These are phyloP conservation scores for Apiotrichum gamsii DNA, from an alignment of 1,284 basidiomycete species.

Conservation along the genomic window DNA sequence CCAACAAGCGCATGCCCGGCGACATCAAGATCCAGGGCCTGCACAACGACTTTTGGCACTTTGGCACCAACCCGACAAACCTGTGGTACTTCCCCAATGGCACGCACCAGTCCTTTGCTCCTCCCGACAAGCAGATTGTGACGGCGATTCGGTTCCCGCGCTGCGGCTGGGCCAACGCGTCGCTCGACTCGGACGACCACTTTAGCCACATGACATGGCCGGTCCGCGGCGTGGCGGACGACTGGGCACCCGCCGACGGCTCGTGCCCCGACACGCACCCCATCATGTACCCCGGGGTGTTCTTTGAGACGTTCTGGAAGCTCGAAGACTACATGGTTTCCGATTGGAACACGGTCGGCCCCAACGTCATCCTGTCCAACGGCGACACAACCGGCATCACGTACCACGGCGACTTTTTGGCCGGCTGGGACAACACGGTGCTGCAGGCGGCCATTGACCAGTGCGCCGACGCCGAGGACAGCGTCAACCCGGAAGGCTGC, in stretches of 20 bases:
- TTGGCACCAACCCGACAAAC: not conserved
- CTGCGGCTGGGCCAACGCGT: constrained; percentile 47
- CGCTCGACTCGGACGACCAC: constrained; percentile 47
- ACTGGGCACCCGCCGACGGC: constrained; percentile 1
- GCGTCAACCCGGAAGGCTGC: too few relatives aligned
- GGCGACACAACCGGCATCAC: constrained; percentile 47
- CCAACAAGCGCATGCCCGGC: constrained; percentile 11
- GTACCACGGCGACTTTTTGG: constrained; percentile 47
- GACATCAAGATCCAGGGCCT: not conserved
- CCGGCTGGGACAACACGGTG: constrained; percentile 43
- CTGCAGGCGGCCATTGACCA: constrained; percentile 41
- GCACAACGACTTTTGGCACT: not conserved
- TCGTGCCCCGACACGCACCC: constrained; percentile 44
- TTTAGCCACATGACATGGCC: constrained; percentile 49
- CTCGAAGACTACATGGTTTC: not conserved
- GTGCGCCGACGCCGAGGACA: constrained; percentile 25
- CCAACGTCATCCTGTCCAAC: constrained; percentile 25
- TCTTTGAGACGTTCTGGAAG: constrained; percentile 45
- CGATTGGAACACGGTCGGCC: not conserved
- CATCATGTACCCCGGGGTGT: constrained; percentile 32
- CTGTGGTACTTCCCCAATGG: not conserved
- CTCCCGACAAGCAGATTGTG: not conserved
- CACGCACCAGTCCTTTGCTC: not conserved
- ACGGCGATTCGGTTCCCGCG: constrained; percentile 39
- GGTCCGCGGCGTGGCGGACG: constrained; percentile 14